Conservation (phyloP, 768 basidiomycete species). For the Lactifluus volemus region DNA sequence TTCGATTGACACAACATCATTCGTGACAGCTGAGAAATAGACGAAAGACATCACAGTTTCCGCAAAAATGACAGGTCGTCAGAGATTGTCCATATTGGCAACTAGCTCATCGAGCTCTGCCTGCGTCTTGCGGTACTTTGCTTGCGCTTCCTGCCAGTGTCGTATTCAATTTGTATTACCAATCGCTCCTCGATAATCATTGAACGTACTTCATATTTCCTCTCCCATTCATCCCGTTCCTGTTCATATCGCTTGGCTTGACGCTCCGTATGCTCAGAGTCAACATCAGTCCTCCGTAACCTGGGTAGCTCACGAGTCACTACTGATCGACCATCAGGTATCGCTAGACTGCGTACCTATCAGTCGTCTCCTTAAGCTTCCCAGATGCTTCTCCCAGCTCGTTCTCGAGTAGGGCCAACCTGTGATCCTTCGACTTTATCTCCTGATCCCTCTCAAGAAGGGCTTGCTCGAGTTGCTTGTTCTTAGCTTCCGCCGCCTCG, state of each 20-base stretch:
- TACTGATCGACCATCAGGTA: neutral
- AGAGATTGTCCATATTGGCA: conserved; percentile 14
- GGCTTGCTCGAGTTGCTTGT: conserved; percentile 10
- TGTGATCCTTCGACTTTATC: conserved; percentile 14
- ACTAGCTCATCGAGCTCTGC: conserved; percentile 11
- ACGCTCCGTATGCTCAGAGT: conserved; percentile 9
- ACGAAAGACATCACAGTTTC: neutral
- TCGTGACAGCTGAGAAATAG: neutral
- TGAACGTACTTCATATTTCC: conserved; percentile 9
- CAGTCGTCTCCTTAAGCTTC: neutral
- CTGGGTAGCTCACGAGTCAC: neutral
- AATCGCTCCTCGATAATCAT: neutral
- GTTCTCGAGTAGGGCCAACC: conserved; percentile 4
- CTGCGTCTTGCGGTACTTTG: conserved; percentile 9
- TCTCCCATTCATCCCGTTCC: conserved; percentile 10
- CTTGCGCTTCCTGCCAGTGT: conserved; percentile 3
- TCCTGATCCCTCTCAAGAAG: conserved; percentile 13
- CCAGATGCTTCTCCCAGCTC: neutral
- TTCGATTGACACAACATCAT: neutral
- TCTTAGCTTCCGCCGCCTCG: conserved; percentile 1
- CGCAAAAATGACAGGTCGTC: neutral
- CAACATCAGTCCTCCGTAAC: conserved; percentile 7
- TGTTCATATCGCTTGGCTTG: conserved; percentile 8
- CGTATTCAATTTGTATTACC: neutral
- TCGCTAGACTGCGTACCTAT: neutral